Evolutionary conservation across 768 basidiomycete species (phyloP), one percentile per base, ranked within the genome.

Genomic region (Mycena galopus): DNA sequence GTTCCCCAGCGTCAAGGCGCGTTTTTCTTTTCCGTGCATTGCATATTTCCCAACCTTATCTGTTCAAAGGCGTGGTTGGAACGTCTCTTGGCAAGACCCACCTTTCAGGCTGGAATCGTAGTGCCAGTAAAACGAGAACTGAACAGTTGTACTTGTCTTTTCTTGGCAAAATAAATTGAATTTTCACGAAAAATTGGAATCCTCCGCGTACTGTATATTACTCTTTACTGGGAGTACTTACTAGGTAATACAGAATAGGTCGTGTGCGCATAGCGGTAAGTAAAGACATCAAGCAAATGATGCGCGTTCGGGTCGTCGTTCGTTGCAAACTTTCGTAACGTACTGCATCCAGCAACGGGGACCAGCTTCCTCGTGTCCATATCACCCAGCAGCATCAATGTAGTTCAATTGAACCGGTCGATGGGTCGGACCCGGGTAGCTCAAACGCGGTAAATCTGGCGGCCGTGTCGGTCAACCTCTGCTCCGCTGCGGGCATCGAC

Each of bases 1-100:
- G 42, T 93, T 86, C 85, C 94, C 94, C 0, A 82, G 85, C 74
- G 79, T 94, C 65, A 89, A 90, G 84, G 92, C 86, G 51, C 30
- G 69, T 53, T 23, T n/a, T n/a, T 27, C 50, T 59, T 29, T 17
- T 29, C 10, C 7, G 2, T 6, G n/a, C 33, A 19, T 29, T n/a
- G n/a, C n/a, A n/a, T n/a, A n/a, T n/a, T n/a, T n/a, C n/a, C n/a
- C n/a, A n/a, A n/a, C n/a, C n/a, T n/a, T n/a, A n/a, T n/a, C n/a
- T n/a, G n/a, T n/a, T n/a, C n/a, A n/a, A n/a, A n/a, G n/a, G n/a
- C n/a, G n/a, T n/a, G n/a, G 77, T n/a, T 72, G 55, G 73, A 77
- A 33, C 72, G 73, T 33, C 10, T 33, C 16, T 73, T 61, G 29
- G 39, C 8, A 19, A 58, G 73, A 29, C 65, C 71, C 3, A 73